Base-by-base conservation (phyloP, 257 asterid genomes). In the Striga asiatica region DNA sequence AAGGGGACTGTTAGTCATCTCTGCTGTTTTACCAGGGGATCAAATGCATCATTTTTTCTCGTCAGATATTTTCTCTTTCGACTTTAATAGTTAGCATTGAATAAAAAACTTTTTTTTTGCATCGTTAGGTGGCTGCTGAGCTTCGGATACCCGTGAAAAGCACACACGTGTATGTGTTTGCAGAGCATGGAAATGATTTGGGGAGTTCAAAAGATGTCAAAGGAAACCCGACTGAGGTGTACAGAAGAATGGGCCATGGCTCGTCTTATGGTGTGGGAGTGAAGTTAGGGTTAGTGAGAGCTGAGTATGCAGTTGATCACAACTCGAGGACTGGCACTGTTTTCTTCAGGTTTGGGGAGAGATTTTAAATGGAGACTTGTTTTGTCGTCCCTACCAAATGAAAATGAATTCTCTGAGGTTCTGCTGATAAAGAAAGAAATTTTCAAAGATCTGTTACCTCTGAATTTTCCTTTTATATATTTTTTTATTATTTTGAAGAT, bases 181-280 rank as follows among this genome's bases (percentile, higher is more conserved):
- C 84, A 19, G 99, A 92, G 61, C 97, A 92, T 25, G 97, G 99
- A 10, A 88, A 83, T 31, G 99, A 92, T 66, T 94, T 88, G 10
- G 97, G 97, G 49, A 82, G 85, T 46, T 92, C 99, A 17, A 88
- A 84, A 73, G 94, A 83, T 19, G 91, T 92, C 16, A 92, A 92
- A 76, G 99, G 99, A 64, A 92, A 92, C 73, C 99, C 99, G 1
- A 88, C 97, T 0, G 93, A 79, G 80, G 99, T 84, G 60, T 92
- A 92, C 66, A 71, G 95, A 74, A 77, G 95, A 66, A 67, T 80
- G 87, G 97, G 97, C 5, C 84, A 76, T 3, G 99, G 99, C 28
- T 88, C 99, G 18, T 92, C 99, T 0, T 92, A 88, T 3, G 99
- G 99, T 32, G 83, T 68, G 20, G 97, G 99, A 29, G 80, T 81